Evolutionary conservation across 2,329 filamentous ascomycete species (phyloP), one percentile per base, ranked within the genome.

Genomic region (Epichloe festucae): DNA sequence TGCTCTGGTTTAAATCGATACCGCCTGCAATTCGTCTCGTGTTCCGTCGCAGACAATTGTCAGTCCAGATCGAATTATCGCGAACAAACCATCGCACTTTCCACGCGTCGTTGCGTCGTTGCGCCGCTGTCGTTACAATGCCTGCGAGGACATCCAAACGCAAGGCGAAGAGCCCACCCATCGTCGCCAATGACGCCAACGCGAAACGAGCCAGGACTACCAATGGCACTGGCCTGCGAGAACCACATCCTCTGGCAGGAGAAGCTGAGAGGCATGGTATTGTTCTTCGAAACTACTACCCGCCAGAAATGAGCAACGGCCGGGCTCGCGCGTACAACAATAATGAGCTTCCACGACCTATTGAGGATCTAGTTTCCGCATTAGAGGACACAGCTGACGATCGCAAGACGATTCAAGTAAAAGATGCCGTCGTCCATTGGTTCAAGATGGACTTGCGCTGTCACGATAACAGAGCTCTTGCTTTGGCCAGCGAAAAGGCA

Each of bases 401-500:
- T 38, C 75, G 86, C 8, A 70, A 73, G 31, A 65, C 69, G 1
- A 74, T 85, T 12, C 55, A 68, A 1, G 69, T 75, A 0, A 77
- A 78, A 34, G 70, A 78, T 27, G 79, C 82, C 0, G 84, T 95
- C 0, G 78, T 95, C 0, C 87, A 95, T 67, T 95, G 89, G 89
- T 95, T 91, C 72, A 94, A 93, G 68, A 81, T 79, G 61, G 90
- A 95, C 64, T 68, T 95, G 48, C 77, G 89, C 3, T 73, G 77
- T 2, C 66, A 69, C 0, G 90, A 96, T 64, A 95, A 95, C 63
- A 84, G 78, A 8, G 79, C 79, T 0, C 66, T 95, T 23, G 75
- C 77, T 36, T 67, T 82, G 54, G 89, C 89, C 0, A 81, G 78
- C 51, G 69, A 81, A 52, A 70, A 67, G 52, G 87, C 89, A 1